Evolutionary conservation across 2,329 filamentous ascomycete species (phyloP).

Genomic region (Cercospora nicotianae): DNA sequence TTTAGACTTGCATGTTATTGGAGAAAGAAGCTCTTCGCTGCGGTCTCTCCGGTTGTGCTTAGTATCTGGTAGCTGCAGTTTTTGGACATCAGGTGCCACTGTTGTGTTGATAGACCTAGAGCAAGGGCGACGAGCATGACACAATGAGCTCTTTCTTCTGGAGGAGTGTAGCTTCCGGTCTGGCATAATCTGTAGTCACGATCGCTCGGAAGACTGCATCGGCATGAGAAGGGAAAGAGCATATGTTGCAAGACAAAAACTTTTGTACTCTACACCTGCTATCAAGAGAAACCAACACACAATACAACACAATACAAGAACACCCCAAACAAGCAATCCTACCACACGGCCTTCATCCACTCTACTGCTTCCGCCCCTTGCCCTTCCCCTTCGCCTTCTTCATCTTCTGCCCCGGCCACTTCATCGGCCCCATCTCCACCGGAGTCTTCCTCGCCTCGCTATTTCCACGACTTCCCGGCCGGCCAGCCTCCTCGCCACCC

Average conservation of each 20-base stretch:
- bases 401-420: constrained; percentile 13
- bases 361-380: neutral
- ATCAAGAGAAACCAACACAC: neutral
- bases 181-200: too few species aligned
- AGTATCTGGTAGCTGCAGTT: too few species aligned
- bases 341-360: neutral
- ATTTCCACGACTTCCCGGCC: neutral
- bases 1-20: too few species aligned
- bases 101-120: too few species aligned
- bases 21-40: too few species aligned
- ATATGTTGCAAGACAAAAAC: neutral
- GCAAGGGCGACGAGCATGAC: too few species aligned
- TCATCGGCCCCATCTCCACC: neutral
- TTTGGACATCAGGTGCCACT: too few species aligned
- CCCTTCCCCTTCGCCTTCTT: neutral
- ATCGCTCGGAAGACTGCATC: too few species aligned
- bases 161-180: neutral
- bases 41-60: too few species aligned
- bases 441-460: neutral
- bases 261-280: neutral
- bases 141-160: too few species aligned
- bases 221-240: too few species aligned
- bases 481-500: neutral
- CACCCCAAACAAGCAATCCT: neutral
- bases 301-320: neutral